These are phyloP conservation scores for Amylostereum areolatum DNA, from an alignment of 1,284 basidiomycete species.

Conservation along the genomic window DNA sequence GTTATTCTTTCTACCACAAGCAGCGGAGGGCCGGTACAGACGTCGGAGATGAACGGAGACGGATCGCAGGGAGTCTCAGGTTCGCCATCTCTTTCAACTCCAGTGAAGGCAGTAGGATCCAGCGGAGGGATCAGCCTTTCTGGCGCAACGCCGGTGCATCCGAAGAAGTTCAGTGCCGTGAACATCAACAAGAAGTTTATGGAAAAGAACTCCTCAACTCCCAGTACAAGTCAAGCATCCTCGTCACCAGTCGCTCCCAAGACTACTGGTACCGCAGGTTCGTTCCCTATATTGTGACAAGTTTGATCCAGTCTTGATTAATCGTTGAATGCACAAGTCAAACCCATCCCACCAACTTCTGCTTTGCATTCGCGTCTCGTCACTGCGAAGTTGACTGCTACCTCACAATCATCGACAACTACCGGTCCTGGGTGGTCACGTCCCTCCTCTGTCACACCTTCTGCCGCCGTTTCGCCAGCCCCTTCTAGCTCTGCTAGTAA, in stretches of 20 bases:
- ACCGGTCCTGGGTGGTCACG: slow-evolving; percentile 72
- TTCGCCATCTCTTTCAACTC: slow-evolving; percentile 32
- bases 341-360: slow-evolving; percentile 48
- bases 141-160: slow-evolving; percentile 37
- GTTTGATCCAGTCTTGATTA: slow-evolving; percentile 7
- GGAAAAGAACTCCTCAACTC: slow-evolving; percentile 67
- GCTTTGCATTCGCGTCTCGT: slow-evolving; percentile 71
- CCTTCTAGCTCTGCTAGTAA: slow-evolving; percentile 26
- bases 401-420: slow-evolving; percentile 45
- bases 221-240: slow-evolving; percentile 33
- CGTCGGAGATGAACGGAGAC: slow-evolving; percentile 7
- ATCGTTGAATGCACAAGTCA: slow-evolving; percentile 33
- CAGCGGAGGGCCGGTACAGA: too few relatives aligned
- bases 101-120: slow-evolving; percentile 7
- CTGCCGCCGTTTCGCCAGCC: slow-evolving; percentile 37
- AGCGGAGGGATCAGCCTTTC: slow-evolving; percentile 8
- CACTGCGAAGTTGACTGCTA: slow-evolving; percentile 77
- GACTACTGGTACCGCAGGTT: slow-evolving; percentile 44
- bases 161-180: slow-evolving; percentile 81
- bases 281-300: slow-evolving; percentile 20
- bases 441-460: slow-evolving; percentile 63
- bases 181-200: slow-evolving; percentile 94
- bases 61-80: slow-evolving; percentile 12
- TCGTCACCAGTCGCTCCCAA: slow-evolving; percentile 37
- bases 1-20: slow-evolving; percentile 3